Conservation (phyloP, 148 eudicot species). For the Rhododendron mucronatum region DNA sequence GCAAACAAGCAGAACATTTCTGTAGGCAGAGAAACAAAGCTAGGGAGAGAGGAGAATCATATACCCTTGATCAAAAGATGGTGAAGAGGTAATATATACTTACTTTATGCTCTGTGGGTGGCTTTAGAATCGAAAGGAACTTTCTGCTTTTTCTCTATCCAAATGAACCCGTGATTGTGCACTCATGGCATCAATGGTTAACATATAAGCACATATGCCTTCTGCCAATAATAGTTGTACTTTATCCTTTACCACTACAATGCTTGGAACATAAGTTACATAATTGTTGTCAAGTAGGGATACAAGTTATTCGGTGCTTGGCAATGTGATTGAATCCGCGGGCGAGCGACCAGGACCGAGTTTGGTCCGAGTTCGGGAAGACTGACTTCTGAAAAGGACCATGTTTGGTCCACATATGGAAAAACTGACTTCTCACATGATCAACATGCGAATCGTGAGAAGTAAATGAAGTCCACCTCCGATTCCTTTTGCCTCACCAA, state of each 20-base stretch:
- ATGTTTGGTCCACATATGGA: too few species aligned
- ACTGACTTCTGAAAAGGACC: too few species aligned
- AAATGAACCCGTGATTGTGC: too few species aligned
- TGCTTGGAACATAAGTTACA: background rate
- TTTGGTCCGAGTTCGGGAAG: too few species aligned
- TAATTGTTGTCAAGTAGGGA: background rate
- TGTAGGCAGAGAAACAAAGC: background rate
- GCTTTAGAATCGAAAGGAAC: background rate
- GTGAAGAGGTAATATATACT: background rate
- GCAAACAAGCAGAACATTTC: background rate
- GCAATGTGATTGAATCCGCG: too few species aligned
- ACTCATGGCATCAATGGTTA: too few species aligned
- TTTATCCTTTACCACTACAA: background rate
- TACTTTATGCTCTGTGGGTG: background rate
- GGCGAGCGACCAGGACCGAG: too few species aligned
- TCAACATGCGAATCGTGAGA: too few species aligned
- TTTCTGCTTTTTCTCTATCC: background rate
- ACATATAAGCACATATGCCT: background rate
- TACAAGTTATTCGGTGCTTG: background rate
- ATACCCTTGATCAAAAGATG: constrained; percentile 8
- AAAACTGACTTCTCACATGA: too few species aligned
- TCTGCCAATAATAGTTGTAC: background rate
- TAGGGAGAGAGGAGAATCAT: constrained; percentile 7
- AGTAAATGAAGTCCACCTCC: too few species aligned
- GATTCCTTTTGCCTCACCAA: too few species aligned